These are phyloP conservation scores for Penicillium sp. DNA, from an alignment of 2,329 filamentous ascomycete genomes.

Conservation along the genomic window DNA sequence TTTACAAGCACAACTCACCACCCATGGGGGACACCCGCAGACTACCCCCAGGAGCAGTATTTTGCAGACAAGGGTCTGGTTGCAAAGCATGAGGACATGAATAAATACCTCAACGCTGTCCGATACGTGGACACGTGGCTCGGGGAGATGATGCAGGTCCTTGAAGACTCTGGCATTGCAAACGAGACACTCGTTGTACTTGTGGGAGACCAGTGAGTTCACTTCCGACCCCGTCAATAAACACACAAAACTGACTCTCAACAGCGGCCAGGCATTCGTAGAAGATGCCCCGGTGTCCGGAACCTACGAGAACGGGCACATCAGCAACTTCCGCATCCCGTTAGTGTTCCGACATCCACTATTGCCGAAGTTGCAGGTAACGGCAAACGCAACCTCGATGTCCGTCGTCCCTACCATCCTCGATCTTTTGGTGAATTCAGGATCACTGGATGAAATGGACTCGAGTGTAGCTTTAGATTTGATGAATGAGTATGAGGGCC, in stretches of 20 bases:
- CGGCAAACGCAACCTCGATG: conserved; percentile 44
- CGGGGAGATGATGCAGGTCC: conserved; percentile 40
- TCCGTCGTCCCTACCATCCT: conserved; percentile 50
- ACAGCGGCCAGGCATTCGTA: conserved; percentile 45
- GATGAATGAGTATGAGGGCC: conserved; percentile 49
- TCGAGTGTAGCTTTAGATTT: conserved; percentile 38
- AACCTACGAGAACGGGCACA: conserved; percentile 48
- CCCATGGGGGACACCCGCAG: conserved; percentile 42
- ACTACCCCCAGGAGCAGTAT: conserved; percentile 30
- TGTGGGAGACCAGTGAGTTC: conserved; percentile 42
- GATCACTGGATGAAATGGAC: conserved; percentile 40
- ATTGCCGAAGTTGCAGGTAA: conserved; percentile 45
- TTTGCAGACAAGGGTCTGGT: conserved; percentile 20
- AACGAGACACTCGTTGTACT: conserved; percentile 50
- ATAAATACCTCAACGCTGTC: conserved; percentile 47
- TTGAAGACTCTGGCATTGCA: conserved; percentile 47
- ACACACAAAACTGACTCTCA: conserved; percentile 1
- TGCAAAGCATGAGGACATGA: conserved; percentile 37
- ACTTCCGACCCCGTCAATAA: background rate
- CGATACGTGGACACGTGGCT: conserved; percentile 45
- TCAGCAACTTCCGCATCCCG: conserved; percentile 48
- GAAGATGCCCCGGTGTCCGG: conserved; percentile 43
- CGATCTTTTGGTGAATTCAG: conserved; percentile 45
- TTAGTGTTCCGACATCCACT: conserved; percentile 48
- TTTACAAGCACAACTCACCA: conserved; percentile 44